phyloP scores from a whole-genome alignment of 169 alveolate genomes.

The Blepharisma undulans region DNA sequence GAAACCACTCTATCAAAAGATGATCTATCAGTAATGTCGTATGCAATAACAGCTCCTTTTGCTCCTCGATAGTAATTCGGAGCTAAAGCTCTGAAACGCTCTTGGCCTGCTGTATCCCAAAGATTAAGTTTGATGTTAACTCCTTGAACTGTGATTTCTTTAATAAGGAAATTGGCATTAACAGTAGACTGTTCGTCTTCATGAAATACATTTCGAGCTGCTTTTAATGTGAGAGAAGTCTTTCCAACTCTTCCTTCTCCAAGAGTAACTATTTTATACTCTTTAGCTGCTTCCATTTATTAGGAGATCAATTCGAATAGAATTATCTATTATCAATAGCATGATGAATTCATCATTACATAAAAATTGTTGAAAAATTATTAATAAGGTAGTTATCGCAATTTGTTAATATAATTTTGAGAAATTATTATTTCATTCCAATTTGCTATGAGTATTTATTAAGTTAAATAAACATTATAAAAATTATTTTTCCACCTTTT shows the following conservation, averaged over 20 bases:
- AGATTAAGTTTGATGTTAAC: slow-evolving; percentile 50
- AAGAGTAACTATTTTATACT: slow-evolving; percentile 46
- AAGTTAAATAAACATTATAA: neutral
- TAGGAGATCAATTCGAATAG: neutral
- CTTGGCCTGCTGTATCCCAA: slow-evolving; percentile 81
- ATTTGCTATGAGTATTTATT: neutral
- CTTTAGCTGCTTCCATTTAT: slow-evolving; percentile 30
- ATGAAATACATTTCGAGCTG: slow-evolving; percentile 62
- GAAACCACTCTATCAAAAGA: slow-evolving; percentile 72
- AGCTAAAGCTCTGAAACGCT: slow-evolving; percentile 72
- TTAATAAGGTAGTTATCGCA: neutral
- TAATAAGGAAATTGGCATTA: slow-evolving; percentile 67
- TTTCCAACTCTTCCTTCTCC: slow-evolving; percentile 83
- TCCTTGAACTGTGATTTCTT: slow-evolving; percentile 45
- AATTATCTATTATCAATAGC: neutral
- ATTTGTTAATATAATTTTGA: too few relatives aligned
- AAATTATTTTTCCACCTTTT: neutral
- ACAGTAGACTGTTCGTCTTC: slow-evolving; percentile 69
- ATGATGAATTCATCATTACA: neutral
- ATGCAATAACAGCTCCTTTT: slow-evolving; percentile 81
- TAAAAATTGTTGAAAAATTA: neutral
- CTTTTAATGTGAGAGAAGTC: slow-evolving; percentile 77
- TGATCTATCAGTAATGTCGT: slow-evolving; percentile 81
- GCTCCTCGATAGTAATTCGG: slow-evolving; percentile 81
- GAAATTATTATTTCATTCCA: neutral